Evolutionary conservation across 441 rosid species (phyloP).

Genomic region (Populus hybrid): DNA sequence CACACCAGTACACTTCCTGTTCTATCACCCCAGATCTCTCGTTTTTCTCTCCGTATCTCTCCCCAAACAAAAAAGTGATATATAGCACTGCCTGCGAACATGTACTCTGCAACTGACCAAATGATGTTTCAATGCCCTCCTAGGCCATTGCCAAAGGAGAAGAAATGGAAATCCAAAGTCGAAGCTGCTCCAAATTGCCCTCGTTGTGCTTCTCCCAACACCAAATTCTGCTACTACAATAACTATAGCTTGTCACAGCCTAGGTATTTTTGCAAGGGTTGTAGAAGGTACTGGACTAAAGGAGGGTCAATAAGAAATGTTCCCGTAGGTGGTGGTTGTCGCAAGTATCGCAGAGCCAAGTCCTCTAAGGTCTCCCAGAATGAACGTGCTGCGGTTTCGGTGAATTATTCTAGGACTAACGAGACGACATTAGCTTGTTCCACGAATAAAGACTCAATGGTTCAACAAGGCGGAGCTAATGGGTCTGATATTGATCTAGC

Average conservation of each 20-base stretch:
- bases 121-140: slow-evolving; percentile 22
- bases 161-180: slow-evolving; percentile 29
- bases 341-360: slow-evolving; percentile 44
- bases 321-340: slow-evolving; percentile 62
- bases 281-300: slow-evolving; percentile 63
- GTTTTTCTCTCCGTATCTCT: neutral
- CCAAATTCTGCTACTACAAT: slow-evolving; percentile 67
- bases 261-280: slow-evolving; percentile 56
- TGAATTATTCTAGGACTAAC: slow-evolving; percentile 3
- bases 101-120: slow-evolving; percentile 25
- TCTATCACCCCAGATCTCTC: neutral
- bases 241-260: slow-evolving; percentile 70
- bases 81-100: neutral
- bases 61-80: too few relatives aligned
- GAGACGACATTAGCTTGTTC: neutral
- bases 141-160: slow-evolving; percentile 19
- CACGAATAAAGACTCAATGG: neutral
- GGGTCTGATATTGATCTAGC: slow-evolving; percentile 53
- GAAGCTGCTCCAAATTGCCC: slow-evolving; percentile 57
- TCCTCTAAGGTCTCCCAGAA: slow-evolving; percentile 22
- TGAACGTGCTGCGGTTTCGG: neutral
- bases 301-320: slow-evolving; percentile 61
- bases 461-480: neutral
- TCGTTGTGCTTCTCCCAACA: slow-evolving; percentile 60
- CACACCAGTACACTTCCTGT: slow-evolving; percentile 1